A percentile compares a stretch with the other conserved stretches of the same genome.
Evolutionary conservation across 768 basidiomycete genomes (phyloP).

Genomic region (Phaeotremella skinneri): DNA sequence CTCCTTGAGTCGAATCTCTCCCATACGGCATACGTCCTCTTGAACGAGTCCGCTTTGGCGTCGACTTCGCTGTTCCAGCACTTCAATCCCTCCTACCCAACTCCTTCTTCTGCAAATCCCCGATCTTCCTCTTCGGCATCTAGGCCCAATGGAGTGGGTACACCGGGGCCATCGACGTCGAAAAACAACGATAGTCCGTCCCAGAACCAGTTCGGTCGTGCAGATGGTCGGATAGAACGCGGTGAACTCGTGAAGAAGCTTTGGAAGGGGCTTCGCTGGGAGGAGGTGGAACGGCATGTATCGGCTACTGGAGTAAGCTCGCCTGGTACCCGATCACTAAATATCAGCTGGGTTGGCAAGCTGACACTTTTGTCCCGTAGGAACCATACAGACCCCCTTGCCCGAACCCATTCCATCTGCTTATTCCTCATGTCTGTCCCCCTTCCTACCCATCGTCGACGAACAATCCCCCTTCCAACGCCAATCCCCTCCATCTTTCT

Average conservation of each 20-base stretch:
- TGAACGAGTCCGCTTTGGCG: conserved; percentile 43
- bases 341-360: too few relatives aligned
- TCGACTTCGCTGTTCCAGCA: conserved; percentile 42
- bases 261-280: conserved; percentile 47
- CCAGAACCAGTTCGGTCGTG: conserved; percentile 28
- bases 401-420: conserved; percentile 45
- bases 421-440: conserved; percentile 42
- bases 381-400: conserved; percentile 35
- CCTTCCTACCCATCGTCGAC: conserved; percentile 30
- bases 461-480: conserved; percentile 28
- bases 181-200: conserved; percentile 11
- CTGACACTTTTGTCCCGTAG: conserved; percentile 7
- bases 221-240: conserved; percentile 35
- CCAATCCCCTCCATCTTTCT: conserved; percentile 12
- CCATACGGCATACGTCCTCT: conserved; percentile 47
- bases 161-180: conserved; percentile 11
- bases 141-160: conserved; percentile 14
- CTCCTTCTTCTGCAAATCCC: conserved; percentile 16
- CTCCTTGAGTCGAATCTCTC: conserved; percentile 48
- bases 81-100: conserved; percentile 39
- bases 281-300: conserved; percentile 46
- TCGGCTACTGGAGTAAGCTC: conserved; percentile 34
- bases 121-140: conserved; percentile 14
- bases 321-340: neutral
- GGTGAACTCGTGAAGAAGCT: conserved; percentile 46